Base-by-base conservation (phyloP, 805 yeast genomes). In the Pichia manshurica region DNA sequence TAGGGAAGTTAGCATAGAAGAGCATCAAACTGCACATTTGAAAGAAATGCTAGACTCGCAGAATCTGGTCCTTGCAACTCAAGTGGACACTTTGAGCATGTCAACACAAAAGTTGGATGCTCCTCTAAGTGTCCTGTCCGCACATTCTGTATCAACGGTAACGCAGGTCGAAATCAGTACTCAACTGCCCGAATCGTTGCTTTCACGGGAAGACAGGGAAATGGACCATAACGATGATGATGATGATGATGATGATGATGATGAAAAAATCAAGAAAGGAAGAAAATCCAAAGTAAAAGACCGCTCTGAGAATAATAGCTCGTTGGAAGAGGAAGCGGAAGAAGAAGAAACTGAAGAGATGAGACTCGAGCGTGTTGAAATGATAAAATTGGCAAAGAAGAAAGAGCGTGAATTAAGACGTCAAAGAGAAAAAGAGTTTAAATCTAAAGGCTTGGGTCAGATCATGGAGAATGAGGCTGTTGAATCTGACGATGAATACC, bases 401-500 rank as follows among this genome's bases (percentile, higher is more conserved):
- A 46, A 44, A 13, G 59, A 61, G 19, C 63, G 60, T 25, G 44
- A 42, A 7, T 51, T 54, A 17, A 54, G 62, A 32, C 52, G 54
- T 39, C 56, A 60, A 42, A 65, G 76, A 44, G 74, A 67, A 48
- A 56, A 67, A 52, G 85, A 79, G 51, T 64, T 82, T 70, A 84
- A 76, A 52, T 67, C 74, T 25, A 72, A 67, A 48, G 90, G 90
- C 2, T 54, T 81, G 17, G 72, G 72, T 45, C 71, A 76, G 22
- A 74, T 87, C 46, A 70, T 86, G 61, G 91, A 87, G 57, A 82
- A 84, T 42, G 93, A 86, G 68, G 95, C 95, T 39, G 89, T 78
- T 55, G 95, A 87, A 67, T 84, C 93, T 33, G 95, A 87, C 51
- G 95, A 87, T 70, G 95, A 87, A 68, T 87, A 88, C 86, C 76